Evolutionary conservation across 345 rosid genomes (phyloP), one percentile per base, ranked within the genome.

Genomic region (Aquilaria yunnanensis): DNA sequence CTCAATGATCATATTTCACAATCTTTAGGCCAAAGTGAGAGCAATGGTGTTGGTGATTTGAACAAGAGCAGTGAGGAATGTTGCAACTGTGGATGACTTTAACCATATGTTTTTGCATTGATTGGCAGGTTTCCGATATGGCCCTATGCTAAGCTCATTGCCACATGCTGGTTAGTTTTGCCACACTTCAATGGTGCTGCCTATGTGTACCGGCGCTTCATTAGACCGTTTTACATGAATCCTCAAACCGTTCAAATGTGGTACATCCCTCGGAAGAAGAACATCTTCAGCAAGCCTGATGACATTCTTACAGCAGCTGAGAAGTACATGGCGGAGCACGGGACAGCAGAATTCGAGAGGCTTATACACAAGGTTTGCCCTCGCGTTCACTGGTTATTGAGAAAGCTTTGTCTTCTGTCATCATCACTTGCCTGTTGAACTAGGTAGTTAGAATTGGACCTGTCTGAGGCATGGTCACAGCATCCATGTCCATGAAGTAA

Each of bases 151-250:
- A 92, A 85, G 88, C 79, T 92, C 57, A 70, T 84, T 33, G 4
- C 81, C 51, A 77, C 84, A 14, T 80, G 93, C 77, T 92, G 97
- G 98, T 65, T 92, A 72, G 98, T 85, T 12, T 59, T 92, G 31
- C 98, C 98, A 34, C 83, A 89, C 49, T 75, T 92, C 82, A 92
- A 77, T 65, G 97, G 97, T 0, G 98, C 98, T 37, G 79, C 89
- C 54, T 77, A 92, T 66, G 80, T 92, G 34, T 89, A 92, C 41
- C 75, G 77, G 60, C 83, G 77, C 80, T 84, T 78, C 74, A 74
- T 89, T 56, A 83, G 97, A 57, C 91, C 93, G 29, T 65, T 85
- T 75, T 84, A 84, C 33, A 62, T 86, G 70, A 87, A 84, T 59
- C 88, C 97, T 14, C 74, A 65, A 41, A 65, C 72, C 47, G 66